These are phyloP conservation scores for Bjerkandera adusta DNA, from an alignment of 1,284 basidiomycete species.

Conservation along the genomic window DNA sequence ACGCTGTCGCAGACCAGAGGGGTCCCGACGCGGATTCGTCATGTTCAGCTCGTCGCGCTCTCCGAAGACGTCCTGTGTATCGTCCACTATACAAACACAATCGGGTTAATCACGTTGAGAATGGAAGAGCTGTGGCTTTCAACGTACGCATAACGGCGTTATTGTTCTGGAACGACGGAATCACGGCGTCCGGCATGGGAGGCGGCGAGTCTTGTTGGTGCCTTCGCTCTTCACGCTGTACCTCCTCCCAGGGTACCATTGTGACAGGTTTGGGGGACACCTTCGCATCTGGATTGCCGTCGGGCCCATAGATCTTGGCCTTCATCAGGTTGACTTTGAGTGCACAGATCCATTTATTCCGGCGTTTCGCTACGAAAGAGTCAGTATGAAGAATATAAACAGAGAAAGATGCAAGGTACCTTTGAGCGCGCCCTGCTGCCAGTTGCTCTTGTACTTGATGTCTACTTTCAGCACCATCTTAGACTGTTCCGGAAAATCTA, in stretches of 20 bases:
- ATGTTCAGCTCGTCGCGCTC: conserved; percentile 40
- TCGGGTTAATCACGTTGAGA: neutral
- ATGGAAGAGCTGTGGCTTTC: too few relatives aligned
- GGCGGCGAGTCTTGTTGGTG: conserved; percentile 13
- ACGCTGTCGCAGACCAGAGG: conserved; percentile 2
- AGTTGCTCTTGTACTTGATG: conserved; percentile 92
- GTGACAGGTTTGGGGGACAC: conserved; percentile 61
- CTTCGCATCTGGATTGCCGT: conserved; percentile 59
- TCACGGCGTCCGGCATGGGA: conserved; percentile 22
- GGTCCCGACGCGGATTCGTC: conserved; percentile 17
- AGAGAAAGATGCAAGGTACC: conserved; percentile 38
- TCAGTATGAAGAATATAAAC: conserved; percentile 2
- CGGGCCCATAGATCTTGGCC: conserved; percentile 74
- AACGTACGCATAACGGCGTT: conserved; percentile 51
- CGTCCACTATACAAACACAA: conserved; percentile 37
- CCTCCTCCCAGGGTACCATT: conserved; percentile 68
- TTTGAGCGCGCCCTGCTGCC: conserved; percentile 80
- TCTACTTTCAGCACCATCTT: conserved; percentile 79
- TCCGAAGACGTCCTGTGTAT: conserved; percentile 51
- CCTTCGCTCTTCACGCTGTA: conserved; percentile 42
- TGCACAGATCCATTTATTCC: conserved; percentile 91
- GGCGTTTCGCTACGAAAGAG: conserved; percentile 54
- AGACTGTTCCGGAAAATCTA: conserved; percentile 81
- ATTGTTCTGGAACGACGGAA: conserved; percentile 42
- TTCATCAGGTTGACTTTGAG: conserved; percentile 75